Conservation (phyloP, 2,329 filamentous ascomycete genomes). For the Fusarium begoniae region DNA sequence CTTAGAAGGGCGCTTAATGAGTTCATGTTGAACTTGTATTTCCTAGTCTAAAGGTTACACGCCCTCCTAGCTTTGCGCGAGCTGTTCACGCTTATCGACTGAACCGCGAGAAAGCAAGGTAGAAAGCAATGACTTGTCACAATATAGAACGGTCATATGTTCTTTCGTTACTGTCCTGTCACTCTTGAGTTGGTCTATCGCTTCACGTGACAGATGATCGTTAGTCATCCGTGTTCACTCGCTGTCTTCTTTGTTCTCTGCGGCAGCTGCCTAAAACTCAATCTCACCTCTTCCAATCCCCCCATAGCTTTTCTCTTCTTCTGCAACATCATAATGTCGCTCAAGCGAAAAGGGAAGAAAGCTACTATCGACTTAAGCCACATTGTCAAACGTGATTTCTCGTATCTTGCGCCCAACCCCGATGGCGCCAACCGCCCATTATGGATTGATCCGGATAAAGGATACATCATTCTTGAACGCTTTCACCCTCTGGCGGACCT, state of each 20-base stretch:
- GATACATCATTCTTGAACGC: conserved; percentile 90
- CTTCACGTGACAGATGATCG: not conserved
- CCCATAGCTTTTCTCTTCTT: no score
- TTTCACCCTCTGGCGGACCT: conserved; percentile 88
- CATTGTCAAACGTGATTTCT: conserved; percentile 70
- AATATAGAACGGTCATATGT: not conserved
- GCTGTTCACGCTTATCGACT: accelerated
- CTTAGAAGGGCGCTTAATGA: no score
- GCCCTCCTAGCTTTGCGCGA: not conserved
- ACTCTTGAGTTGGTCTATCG: accelerated
- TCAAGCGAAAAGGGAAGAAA: not conserved
- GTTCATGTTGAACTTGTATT: not conserved
- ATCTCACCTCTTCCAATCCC: not conserved
- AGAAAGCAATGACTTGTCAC: not conserved
- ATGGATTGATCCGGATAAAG: conserved; percentile 90
- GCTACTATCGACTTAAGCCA: accelerated
- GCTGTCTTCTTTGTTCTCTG: not conserved
- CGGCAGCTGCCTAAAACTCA: not conserved
- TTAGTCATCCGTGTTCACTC: not conserved
- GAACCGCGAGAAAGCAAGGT: no score
- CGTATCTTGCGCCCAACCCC: conserved; percentile 80
- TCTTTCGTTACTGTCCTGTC: accelerated
- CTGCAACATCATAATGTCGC: not conserved
- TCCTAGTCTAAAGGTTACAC: no score
- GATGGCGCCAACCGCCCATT: conserved; percentile 90